Evolutionary conservation across 2,329 filamentous ascomycete species (phyloP).

Genomic region (Claviceps fusiformis): DNA sequence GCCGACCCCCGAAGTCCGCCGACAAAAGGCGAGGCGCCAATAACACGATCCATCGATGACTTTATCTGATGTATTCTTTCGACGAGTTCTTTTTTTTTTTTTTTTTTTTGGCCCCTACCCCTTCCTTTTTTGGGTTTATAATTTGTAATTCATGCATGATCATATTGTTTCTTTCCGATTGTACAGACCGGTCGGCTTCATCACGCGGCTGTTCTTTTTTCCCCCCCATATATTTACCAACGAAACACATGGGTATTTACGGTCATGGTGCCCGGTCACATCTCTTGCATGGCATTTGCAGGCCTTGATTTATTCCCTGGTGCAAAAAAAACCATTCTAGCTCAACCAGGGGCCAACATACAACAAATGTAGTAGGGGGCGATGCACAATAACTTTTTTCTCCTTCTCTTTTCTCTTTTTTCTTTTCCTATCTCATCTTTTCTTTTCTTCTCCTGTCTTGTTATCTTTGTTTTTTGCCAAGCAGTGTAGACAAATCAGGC

Average conservation of each 20-base stretch:
- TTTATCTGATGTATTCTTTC: conserved; percentile 41
- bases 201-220: not conserved
- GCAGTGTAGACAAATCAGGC: too few relatives aligned
- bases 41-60: conserved; percentile 66
- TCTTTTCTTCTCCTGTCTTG: too few relatives aligned
- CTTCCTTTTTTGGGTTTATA: too few relatives aligned
- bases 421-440: too few relatives aligned
- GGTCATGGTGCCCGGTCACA: not conserved
- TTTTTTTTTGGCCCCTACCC: not conserved
- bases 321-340: not conserved
- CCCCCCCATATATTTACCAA: not conserved
- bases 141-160: not conserved
- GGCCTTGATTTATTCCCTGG: conserved; percentile 1
- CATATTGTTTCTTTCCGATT: not conserved
- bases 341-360: too few relatives aligned
- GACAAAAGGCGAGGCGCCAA: conserved; percentile 59
- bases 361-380: too few relatives aligned
- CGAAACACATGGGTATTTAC: not conserved
- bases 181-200: not conserved
- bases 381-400: too few relatives aligned
- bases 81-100: not conserved
- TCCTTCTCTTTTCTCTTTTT: too few relatives aligned
- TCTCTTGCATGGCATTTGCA: conserved; percentile 3
- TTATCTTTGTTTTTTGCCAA: too few relatives aligned
- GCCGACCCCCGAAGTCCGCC: conserved; percentile 63